Evolutionary conservation across 352 stramenopile genomes (phyloP), one percentile per base, ranked within the genome.

Genomic region (Phytophthora multivora): DNA sequence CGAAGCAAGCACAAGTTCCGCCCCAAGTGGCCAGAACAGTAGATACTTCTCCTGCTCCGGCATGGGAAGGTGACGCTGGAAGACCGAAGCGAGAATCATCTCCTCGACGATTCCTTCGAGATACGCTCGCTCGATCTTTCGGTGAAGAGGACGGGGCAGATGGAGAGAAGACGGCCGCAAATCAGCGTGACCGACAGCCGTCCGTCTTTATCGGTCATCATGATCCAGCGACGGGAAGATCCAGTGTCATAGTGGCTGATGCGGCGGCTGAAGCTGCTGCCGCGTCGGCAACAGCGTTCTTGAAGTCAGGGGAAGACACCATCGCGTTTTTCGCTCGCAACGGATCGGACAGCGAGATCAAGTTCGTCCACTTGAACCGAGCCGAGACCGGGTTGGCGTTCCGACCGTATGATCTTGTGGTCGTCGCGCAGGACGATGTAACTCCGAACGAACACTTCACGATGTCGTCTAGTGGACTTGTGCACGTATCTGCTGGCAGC

Each of bases 291-390:
- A 77, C 69, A 15, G 73, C 71, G 0, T 89, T 91, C 33, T 50
- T 93, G 0, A 85, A 85, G 31, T 83, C 85, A 0, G 89, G 91
- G 4, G 92, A 98, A 63, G 94, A 98, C 52, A 82, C 90, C 1
- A 97, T 98, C 25, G 90, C 96, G 1, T 98, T 98, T 56, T 98
- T 98, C 40, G 93, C 91, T 0, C 85, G 93, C 47, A 93, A 97
- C 62, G 91, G 93, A 19, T 88, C 89, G 2, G 88, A 93, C 38
- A 96, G 77, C 46, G 86, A 93, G 47, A 93, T 98, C 52, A 98
- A 98, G 75, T 98, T 98, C 52, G 91, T 98, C 21, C 90, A 98
- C 55, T 56, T 98, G 4, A 96, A 98, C 43, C 84, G 90, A 16
- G 84, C 88, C 0, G 53, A 83, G 10, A 85, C 73, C 0, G 75